Evolutionary conservation across 148 eudicot species (phyloP), one percentile per base, ranked within the genome.

Genomic region (Heliamphora exappendiculata): DNA sequence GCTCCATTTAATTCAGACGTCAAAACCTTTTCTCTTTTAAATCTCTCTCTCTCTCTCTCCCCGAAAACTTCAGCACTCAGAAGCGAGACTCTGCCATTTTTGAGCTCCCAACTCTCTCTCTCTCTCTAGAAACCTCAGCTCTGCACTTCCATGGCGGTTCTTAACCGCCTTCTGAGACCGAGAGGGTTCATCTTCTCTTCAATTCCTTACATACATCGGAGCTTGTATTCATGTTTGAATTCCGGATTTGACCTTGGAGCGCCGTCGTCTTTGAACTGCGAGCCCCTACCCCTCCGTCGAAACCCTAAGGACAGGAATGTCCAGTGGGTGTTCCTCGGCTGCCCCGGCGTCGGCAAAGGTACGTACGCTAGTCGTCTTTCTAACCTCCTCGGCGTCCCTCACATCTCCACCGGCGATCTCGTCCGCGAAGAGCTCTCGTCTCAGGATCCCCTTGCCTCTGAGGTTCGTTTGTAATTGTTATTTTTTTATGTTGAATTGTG

Each of bases 271-370:
- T 7, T 37, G 8, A 72, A 12, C 47, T 26, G 22, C 49, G n/a
- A 37, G 51, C 70, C 49, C 34, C 78, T 28, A 14, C 78, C 22
- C 31, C 62, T 41, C 36, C 24, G 37, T 51, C 67, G 72, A 37
- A 16, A 66, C 42, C 36, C 41, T 42, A 77, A 76, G 72, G 88
- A 78, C 28, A 87, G 85, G 77, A 86, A 84, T 44, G 89, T 94
- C 34, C 93, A 91, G 77, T 91, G 97, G 98, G 98, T 90, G 22
- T 94, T 94, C 62, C 80, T 94, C 39, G 98, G 98, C 4, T 94
- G 98, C 75, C 98, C 98, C 3, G 98, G 98, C 16, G 98, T 94
- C 68, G 98, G 98, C 5, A 94, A 94, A 73, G 98, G 98, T 6
- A 94, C 98, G 39, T 94, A 94, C 81, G 97, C 98, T 3, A 80